Evolutionary conservation across 306 rosid species (phyloP), one percentile per base, ranked within the genome.

Genomic region (Cucumis cinereus): DNA sequence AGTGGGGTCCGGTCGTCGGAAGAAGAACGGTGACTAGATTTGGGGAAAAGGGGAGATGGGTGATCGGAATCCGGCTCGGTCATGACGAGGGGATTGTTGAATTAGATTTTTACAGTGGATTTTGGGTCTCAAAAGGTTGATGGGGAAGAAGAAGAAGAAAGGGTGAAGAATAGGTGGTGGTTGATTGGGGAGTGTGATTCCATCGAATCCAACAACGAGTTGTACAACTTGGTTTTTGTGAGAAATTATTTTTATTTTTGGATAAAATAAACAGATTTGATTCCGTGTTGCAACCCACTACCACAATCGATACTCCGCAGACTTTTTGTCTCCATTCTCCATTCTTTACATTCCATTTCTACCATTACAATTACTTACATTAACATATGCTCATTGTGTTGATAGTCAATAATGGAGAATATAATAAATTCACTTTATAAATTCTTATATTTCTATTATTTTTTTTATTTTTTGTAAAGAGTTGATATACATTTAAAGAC

Each of bases 41-140:
- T 88, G 22, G 82, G 84, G 79, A 75, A 60, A 74, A 75, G 77
- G 36, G 84, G 61, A 23, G 81, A 6, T 7, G 26, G 75, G 70
- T 70, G 81, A 55, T 83, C 88, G 36, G 88, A 89, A 55, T 87
- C 93, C 28, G 93, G 83, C 33, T 86, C 90, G 76, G 87, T 13
- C 97, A 88, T 91, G 82, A 66, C 71, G 76, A 30, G 45, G 69
- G 4, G 40, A 5, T 50, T 6, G 55, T 45, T 45, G 52, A 12
- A 30, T 30, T 2, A 30, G 35, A 30, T 30, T 45, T 45, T 45
- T 10, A 3, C 52, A 45, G 52, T 45, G 52, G 52, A 30, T 2
- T 45, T 12, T 12, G 15, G 12, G 5, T 45, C 17, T 45, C 52
- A 45, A 45, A 13, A 45, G 0, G 0, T 45, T 45, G 41, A 89